Conservation (phyloP, 1,284 basidiomycete genomes). For the Ceratobasidium sp. region DNA sequence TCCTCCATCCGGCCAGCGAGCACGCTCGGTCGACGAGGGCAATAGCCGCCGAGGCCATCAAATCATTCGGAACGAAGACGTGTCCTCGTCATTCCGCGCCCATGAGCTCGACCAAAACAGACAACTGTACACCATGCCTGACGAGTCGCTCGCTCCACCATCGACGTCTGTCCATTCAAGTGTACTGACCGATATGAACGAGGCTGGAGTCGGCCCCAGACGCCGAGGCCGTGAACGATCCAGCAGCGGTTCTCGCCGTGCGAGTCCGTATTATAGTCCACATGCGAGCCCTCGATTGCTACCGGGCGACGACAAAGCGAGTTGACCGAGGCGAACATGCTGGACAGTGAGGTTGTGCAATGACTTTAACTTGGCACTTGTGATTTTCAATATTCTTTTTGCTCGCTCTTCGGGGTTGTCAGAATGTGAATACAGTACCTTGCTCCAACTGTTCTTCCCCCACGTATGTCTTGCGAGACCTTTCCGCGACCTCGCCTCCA, state of each 20-base stretch:
- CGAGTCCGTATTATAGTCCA: conserved; percentile 51
- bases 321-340: conserved; percentile 29
- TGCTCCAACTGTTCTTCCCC: too few relatives aligned
- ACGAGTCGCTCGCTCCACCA: conserved; percentile 49
- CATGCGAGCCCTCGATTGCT: conserved; percentile 26
- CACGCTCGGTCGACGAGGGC: conserved; percentile 48
- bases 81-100: conserved; percentile 12
- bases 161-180: conserved; percentile 46
- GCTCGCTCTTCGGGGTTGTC: background rate
- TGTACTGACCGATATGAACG: conserved; percentile 28
- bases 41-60: conserved; percentile 47
- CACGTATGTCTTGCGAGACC: too few relatives aligned
- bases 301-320: conserved; percentile 44
- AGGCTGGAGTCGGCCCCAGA: conserved; percentile 43
- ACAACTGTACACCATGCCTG: conserved; percentile 44
- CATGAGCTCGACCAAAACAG: conserved; percentile 21
- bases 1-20: conserved; percentile 49
- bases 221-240: conserved; percentile 49
- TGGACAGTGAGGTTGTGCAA: conserved; percentile 18
- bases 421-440: conserved; percentile 30
- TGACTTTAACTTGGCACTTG: background rate
- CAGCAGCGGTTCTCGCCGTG: conserved; percentile 62
- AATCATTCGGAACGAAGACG: conserved; percentile 50
- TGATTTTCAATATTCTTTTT: conserved; percentile 22
- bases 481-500: too few relatives aligned